Conservation (phyloP, 768 basidiomycete genomes). For the Exidia glandulosa region DNA sequence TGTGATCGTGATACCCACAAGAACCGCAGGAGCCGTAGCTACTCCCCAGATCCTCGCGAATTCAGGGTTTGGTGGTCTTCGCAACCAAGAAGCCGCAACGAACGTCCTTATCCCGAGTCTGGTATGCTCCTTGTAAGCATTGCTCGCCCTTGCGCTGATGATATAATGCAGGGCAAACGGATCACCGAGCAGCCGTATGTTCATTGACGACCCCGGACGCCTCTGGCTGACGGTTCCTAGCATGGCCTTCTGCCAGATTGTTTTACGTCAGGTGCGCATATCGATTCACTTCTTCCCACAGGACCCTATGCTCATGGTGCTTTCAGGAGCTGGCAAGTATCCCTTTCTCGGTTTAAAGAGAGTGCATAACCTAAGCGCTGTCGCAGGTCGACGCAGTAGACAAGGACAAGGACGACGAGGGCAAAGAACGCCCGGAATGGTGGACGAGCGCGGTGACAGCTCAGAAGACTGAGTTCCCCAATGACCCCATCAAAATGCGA, state of each 20-base stretch:
- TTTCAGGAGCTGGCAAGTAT: too few relatives aligned
- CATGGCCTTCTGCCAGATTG: constrained; percentile 14
- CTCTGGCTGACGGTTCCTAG: background rate
- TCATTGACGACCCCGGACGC: background rate
- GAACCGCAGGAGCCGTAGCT: constrained; percentile 3
- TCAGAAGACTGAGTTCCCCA: constrained; percentile 7
- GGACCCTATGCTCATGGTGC: too few relatives aligned
- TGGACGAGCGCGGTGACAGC: constrained; percentile 12
- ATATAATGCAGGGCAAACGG: constrained; percentile 6
- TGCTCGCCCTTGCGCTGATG: background rate
- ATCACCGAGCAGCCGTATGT: constrained; percentile 15
- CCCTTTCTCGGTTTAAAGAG: too few relatives aligned
- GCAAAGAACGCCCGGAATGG: constrained; percentile 6
- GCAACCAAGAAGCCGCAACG: too few relatives aligned
- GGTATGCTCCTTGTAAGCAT: background rate
- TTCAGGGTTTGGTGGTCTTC: constrained; percentile 5
- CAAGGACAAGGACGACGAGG: too few relatives aligned
- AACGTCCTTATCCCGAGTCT: constrained; percentile 1
- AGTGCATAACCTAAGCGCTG: too few relatives aligned
- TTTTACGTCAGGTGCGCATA: constrained; percentile 7
- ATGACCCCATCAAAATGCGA: constrained; percentile 13
- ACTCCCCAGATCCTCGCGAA: constrained; percentile 10
- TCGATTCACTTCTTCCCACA: too few relatives aligned
- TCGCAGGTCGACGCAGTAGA: background rate
- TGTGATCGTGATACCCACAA: background rate